Percentiles rank a stretch among this genome's conserved stretches.
Evolutionary conservation across 1,284 basidiomycete genomes (phyloP).

Genomic region (Trametes hirsuta): DNA sequence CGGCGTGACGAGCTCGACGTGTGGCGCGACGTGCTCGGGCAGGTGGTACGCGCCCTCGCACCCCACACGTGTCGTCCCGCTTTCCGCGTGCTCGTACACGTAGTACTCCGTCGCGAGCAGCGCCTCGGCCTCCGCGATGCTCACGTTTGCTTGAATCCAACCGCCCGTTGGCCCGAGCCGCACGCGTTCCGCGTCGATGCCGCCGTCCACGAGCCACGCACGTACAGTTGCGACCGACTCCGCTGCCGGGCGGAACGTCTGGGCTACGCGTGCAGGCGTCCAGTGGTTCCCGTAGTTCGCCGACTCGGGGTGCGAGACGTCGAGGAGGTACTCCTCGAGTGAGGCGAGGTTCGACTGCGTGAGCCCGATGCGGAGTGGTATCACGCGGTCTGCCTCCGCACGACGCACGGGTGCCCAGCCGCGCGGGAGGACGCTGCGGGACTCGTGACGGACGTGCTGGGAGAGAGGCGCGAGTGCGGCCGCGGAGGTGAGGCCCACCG

Average conservation of each 20-base stretch:
- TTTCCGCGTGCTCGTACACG: conserved; percentile 46
- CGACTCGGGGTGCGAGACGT: conserved; percentile 49
- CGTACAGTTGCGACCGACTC: conserved; percentile 46
- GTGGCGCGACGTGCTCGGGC: conserved; percentile 44
- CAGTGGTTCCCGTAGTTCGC: conserved; percentile 48
- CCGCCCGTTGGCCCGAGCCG: conserved; percentile 38
- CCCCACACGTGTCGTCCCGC: conserved; percentile 40
- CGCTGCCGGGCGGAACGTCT: conserved; percentile 46
- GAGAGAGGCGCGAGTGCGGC: conserved; percentile 20
- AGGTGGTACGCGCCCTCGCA: conserved; percentile 47
- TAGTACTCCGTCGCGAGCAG: conserved; percentile 50
- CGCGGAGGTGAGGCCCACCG: conserved; percentile 12
- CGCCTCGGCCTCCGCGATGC: conserved; percentile 47
- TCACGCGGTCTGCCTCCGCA: conserved; percentile 33
- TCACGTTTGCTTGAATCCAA: conserved; percentile 50
- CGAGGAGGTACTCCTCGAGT: conserved; percentile 46
- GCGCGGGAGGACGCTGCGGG: conserved; percentile 36
- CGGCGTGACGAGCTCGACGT: conserved; percentile 52
- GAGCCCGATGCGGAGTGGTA: conserved; percentile 51
- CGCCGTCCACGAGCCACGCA: conserved; percentile 43
- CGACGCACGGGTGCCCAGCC: conserved; percentile 42
- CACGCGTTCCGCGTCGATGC: conserved; percentile 38
- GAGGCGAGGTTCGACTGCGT: conserved; percentile 46
- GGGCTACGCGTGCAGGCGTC: conserved; percentile 39
- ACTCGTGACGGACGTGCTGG: conserved; percentile 44